Percentiles rank a stretch among this genome's conserved stretches.
Conservation (phyloP, 176 grass and related monocot species). For the Ananas comosus region DNA sequence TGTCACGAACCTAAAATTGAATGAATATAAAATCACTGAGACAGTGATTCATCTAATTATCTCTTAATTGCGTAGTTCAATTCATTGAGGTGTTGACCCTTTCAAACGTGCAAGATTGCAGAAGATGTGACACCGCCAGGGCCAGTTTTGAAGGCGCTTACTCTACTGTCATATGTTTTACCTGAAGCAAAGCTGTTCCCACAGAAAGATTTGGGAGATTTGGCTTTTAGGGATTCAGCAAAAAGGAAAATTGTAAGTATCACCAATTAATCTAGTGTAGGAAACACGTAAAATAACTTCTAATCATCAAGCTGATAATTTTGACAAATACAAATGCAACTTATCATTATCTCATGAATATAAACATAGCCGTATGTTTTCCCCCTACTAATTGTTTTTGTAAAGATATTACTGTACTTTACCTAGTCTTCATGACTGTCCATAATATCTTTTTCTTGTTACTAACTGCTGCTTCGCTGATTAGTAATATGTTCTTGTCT, state of each 20-base stretch:
- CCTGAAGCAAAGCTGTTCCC: slow-evolving; percentile 93
- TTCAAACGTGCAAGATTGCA: slow-evolving; percentile 79
- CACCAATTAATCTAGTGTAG: neutral
- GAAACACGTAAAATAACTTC: neutral
- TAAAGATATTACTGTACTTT: too few species aligned
- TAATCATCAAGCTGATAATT: too few species aligned
- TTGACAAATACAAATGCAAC: too few species aligned
- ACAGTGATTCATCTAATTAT: neutral
- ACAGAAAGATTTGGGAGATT: slow-evolving; percentile 84
- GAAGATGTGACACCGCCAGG: slow-evolving; percentile 88
- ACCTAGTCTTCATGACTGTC: too few species aligned
- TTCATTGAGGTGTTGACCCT: neutral
- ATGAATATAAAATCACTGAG: neutral
- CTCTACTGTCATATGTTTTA: slow-evolving; percentile 76
- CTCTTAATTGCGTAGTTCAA: neutral
- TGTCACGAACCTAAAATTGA: too few species aligned
- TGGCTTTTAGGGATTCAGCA: slow-evolving; percentile 74
- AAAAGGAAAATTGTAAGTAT: slow-evolving; percentile 81
- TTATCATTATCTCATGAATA: too few species aligned
- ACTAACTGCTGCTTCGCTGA: too few species aligned
- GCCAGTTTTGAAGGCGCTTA: slow-evolving; percentile 62
- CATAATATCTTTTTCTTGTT: too few species aligned
- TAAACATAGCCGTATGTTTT: too few species aligned
- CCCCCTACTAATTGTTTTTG: too few species aligned
- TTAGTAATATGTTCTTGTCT: too few species aligned